Evolutionary conservation across 2,329 filamentous ascomycete species (phyloP).

Genomic region (Westerdykella sp.): DNA sequence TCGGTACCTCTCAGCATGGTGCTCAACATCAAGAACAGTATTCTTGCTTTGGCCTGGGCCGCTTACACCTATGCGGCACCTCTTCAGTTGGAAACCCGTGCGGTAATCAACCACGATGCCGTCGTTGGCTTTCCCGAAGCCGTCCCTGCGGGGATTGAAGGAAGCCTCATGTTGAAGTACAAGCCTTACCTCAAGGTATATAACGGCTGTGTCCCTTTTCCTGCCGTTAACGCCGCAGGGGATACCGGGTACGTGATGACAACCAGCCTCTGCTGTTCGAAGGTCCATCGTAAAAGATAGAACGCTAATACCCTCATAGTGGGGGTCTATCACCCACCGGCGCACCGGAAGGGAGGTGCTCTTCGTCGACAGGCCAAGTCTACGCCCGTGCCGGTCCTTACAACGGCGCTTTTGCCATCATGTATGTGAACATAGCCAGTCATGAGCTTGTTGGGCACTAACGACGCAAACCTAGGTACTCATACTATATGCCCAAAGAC

Average conservation of each 20-base stretch:
- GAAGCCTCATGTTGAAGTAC: slow-evolving; percentile 50
- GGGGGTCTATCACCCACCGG: slow-evolving; percentile 42
- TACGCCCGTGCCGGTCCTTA: slow-evolving; percentile 43
- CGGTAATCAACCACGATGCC: slow-evolving; percentile 40
- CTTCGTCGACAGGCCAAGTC: slow-evolving; percentile 45
- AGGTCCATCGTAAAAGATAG: background rate
- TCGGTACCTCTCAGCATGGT: too few relatives aligned
- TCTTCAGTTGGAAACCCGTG: slow-evolving; percentile 32
- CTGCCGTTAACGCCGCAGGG: slow-evolving; percentile 53
- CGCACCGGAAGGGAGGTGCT: slow-evolving; percentile 36
- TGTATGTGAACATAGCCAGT: slow-evolving; percentile 35
- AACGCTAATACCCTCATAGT: slow-evolving; percentile 20
- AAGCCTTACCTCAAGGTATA: slow-evolving; percentile 51
- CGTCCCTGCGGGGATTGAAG: slow-evolving; percentile 44
- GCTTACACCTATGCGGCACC: slow-evolving; percentile 6
- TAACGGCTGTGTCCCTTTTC: slow-evolving; percentile 58
- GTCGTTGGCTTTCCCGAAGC: slow-evolving; percentile 51
- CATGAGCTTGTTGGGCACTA: background rate
- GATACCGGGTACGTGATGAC: slow-evolving; percentile 47
- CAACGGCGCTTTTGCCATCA: slow-evolving; percentile 42
- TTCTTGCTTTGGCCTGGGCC: too few relatives aligned
- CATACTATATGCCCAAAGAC: slow-evolving; percentile 50
- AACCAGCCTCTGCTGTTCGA: background rate
- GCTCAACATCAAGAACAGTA: too few relatives aligned
- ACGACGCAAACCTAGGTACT: slow-evolving; percentile 2